Evolutionary conservation across 768 basidiomycete species (phyloP).

Genomic region (Agaricus sinodeliciosus): DNA sequence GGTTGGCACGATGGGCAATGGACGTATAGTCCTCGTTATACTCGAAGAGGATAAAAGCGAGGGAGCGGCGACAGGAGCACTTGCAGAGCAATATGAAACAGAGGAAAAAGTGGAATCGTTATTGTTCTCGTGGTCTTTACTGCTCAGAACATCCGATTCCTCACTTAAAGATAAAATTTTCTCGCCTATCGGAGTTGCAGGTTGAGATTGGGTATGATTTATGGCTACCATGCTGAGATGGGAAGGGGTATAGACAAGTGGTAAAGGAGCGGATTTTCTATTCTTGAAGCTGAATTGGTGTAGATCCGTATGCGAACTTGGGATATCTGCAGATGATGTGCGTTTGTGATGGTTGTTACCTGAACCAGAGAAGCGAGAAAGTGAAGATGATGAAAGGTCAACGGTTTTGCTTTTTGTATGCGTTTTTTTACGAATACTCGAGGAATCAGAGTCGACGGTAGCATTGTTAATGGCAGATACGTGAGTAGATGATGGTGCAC

Average conservation of each 20-base stretch:
- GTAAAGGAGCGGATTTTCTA: slow-evolving; percentile 8
- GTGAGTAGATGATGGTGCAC: slow-evolving; percentile 40
- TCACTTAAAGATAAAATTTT: slow-evolving; percentile 47
- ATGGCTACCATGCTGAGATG: not conserved
- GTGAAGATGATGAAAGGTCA: slow-evolving; percentile 15
- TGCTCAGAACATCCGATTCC: slow-evolving; percentile 56
- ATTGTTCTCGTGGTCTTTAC: slow-evolving; percentile 15
- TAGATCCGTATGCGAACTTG: not conserved
- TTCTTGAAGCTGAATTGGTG: slow-evolving; percentile 5
- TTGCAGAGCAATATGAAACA: not conserved
- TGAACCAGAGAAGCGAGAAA: slow-evolving; percentile 4
- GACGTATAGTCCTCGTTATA: slow-evolving; percentile 3
- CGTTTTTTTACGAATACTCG: slow-evolving; percentile 6
- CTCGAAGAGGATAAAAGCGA: slow-evolving; percentile 14
- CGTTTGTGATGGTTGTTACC: slow-evolving; percentile 6
- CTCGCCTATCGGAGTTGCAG: slow-evolving; percentile 56
- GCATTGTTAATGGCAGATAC: slow-evolving; percentile 16
- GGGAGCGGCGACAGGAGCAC: slow-evolving; percentile 16
- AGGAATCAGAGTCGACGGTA: slow-evolving; percentile 19
- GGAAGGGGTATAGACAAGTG: slow-evolving; percentile 10
- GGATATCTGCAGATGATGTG: not conserved
- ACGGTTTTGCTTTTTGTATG: slow-evolving; percentile 18
- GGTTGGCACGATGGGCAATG: slow-evolving; percentile 13
- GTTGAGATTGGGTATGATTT: slow-evolving; percentile 18
- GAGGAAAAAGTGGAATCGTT: slow-evolving; percentile 37